Conservation (phyloP, 805 yeast genomes). For the Yarrowia phangngaensis region DNA sequence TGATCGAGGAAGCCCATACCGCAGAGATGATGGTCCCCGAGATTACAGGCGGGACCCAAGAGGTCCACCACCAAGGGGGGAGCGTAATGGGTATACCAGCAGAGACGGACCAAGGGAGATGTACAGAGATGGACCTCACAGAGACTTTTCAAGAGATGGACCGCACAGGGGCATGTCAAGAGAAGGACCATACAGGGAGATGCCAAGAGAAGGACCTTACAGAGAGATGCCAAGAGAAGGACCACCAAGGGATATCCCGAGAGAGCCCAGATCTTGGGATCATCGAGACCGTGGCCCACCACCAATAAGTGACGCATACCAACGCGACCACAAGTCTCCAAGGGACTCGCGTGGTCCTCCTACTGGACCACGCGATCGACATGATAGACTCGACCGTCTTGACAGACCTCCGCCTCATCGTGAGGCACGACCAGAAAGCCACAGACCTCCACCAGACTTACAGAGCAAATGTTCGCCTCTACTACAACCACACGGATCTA, state of each 20-base stretch:
- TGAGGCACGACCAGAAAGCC: conserved; percentile 1
- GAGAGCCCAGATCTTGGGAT: background rate
- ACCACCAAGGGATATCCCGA: no score
- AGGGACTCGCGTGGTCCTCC: background rate
- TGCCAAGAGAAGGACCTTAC: conserved; percentile 2
- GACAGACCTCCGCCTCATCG: conserved; percentile 1
- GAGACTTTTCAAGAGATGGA: conserved; percentile 10
- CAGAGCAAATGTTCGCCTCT: background rate
- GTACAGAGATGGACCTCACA: no score
- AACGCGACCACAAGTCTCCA: background rate
- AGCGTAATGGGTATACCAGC: no score
- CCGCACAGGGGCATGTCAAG: background rate
- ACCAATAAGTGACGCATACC: no score
- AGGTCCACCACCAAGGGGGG: no score
- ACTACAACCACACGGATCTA: background rate
- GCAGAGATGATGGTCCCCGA: conserved; percentile 8
- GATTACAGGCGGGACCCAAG: no score
- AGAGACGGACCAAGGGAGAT: no score
- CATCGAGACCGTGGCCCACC: background rate
- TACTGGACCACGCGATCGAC: conserved; percentile 8
- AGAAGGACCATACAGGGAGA: conserved; percentile 5
- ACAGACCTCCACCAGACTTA: background rate
- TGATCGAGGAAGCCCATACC: background rate
- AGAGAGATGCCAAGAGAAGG: conserved; percentile 3
- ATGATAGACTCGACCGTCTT: conserved; percentile 1